Conservation (phyloP, 2,329 filamentous ascomycete species). For the Neonectria ditissima region DNA sequence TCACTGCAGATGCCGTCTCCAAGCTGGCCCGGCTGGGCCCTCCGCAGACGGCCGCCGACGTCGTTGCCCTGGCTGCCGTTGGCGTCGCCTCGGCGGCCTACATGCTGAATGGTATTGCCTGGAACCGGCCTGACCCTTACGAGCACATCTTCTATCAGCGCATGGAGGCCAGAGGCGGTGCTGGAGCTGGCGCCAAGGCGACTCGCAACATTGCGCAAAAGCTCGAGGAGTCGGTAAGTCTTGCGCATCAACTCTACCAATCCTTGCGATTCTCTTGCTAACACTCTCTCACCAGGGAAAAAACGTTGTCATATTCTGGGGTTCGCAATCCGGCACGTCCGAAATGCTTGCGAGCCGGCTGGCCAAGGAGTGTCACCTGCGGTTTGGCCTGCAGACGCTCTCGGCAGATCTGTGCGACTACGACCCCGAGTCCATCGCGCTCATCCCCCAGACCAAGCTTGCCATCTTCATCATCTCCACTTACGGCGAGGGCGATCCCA, state of each 20-base stretch:
- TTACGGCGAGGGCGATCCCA: constrained; percentile 56
- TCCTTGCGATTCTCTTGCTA: neutral
- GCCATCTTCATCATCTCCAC: constrained; percentile 54
- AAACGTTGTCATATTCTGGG: constrained; percentile 94
- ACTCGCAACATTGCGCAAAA: constrained; percentile 59
- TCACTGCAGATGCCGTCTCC: constrained; percentile 35
- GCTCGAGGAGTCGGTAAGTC: constrained; percentile 46
- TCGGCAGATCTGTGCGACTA: constrained; percentile 67
- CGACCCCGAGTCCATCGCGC: constrained; percentile 54
- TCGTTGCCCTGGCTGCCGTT: constrained; percentile 43
- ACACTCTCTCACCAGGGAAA: constrained; percentile 59
- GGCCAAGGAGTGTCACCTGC: constrained; percentile 88
- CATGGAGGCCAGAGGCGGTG: constrained; percentile 52
- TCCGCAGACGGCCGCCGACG: constrained; percentile 39
- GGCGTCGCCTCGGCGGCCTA: constrained; percentile 47
- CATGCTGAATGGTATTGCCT: constrained; percentile 56
- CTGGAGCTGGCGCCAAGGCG: constrained; percentile 44
- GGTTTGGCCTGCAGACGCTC: constrained; percentile 92
- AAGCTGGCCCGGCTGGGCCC: constrained; percentile 37
- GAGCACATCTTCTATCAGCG: constrained; percentile 61
- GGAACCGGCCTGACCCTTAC: constrained; percentile 63
- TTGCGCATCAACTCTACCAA: neutral
- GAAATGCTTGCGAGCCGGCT: constrained; percentile 91
- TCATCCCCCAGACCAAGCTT: constrained; percentile 41
- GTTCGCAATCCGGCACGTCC: constrained; percentile 94